A percentile compares a stretch with the other conserved stretches of the same genome.
These are phyloP conservation scores for Capsaspora owczarzaki DNA, from an alignment of 78 protist species.

Conservation along the genomic window DNA sequence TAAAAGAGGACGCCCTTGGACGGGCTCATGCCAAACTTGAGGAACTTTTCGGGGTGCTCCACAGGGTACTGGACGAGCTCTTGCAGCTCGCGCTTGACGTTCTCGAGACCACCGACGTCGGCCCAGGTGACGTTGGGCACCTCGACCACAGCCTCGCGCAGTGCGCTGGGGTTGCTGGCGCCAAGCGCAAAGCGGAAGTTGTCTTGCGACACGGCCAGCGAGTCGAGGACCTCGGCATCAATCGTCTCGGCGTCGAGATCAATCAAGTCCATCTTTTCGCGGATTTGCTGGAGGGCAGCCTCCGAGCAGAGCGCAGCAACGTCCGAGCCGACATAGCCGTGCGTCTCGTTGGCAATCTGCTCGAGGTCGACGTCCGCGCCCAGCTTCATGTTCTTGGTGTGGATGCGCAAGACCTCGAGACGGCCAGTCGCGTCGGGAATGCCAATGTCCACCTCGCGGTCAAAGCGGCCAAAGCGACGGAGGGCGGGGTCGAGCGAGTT, in stretches of 20 bases:
- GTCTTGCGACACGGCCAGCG: conserved; percentile 93
- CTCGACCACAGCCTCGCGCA: conserved; percentile 98
- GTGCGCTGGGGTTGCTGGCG: conserved; percentile 94
- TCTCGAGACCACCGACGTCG: conserved; percentile 99
- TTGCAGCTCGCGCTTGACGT: conserved; percentile 51
- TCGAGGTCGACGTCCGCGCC: conserved; percentile 97
- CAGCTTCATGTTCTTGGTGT: conserved; percentile 99
- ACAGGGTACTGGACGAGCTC: conserved; percentile 98
- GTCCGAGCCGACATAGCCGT: conserved; percentile 99
- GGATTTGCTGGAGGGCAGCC: conserved; percentile 98
- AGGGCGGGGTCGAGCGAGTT: conserved; percentile 99
- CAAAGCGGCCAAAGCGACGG: conserved; percentile 99
- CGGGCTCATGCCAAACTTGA: conserved; percentile 97
- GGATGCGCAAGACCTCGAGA: conserved; percentile 96
- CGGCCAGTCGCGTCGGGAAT: conserved; percentile 98
- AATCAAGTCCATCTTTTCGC: conserved; percentile 99
- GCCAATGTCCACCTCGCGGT: conserved; percentile 99
- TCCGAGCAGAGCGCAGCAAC: conserved; percentile 97
- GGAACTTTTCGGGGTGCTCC: conserved; percentile 98
- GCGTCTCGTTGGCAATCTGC: conserved; percentile 86
- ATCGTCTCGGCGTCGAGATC: conserved; percentile 98
- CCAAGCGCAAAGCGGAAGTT: conserved; percentile 33
- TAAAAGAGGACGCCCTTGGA: conserved; percentile 98
- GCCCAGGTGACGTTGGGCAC: conserved; percentile 99
- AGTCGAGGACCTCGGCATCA: conserved; percentile 95